phyloP scores from a whole-genome alignment of 176 grass and related monocot genomes.

The Triticum aestivum region DNA sequence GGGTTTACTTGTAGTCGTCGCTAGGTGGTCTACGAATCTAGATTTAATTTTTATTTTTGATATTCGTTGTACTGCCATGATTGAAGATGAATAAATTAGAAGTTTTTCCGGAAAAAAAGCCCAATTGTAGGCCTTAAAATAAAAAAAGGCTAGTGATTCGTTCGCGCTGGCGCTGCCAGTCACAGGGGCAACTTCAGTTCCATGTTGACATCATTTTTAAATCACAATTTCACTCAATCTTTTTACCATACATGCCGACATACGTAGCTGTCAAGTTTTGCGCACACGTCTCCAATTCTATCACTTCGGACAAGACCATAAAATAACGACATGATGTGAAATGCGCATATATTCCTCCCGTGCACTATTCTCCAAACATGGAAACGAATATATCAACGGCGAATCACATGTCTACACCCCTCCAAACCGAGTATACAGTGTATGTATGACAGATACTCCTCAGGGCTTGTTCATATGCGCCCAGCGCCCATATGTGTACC shows the following conservation, averaged over 20 bases:
- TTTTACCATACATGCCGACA: neutral
- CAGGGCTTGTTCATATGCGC: neutral
- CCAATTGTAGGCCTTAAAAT: no score
- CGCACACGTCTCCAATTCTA: neutral
- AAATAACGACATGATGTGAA: neutral
- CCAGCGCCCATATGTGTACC: neutral
- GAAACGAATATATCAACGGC: neutral
- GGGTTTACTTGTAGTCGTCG: no score
- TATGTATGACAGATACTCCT: neutral
- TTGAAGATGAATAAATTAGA: no score
- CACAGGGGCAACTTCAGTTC: no score
- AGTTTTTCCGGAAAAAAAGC: no score
- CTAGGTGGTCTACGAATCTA: no score
- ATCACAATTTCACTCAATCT: neutral
- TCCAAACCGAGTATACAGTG: neutral
- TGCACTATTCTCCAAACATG: neutral
- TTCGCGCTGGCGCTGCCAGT: no score
- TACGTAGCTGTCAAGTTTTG: neutral
- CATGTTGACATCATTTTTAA: no score
- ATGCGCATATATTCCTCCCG: neutral
- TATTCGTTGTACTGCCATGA: no score
- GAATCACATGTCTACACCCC: neutral
- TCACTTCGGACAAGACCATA: conserved; percentile 22
- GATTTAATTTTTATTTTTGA: no score
- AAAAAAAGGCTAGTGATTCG: no score